These are phyloP conservation scores for Phaseolus coccineus DNA, from an alignment of 331 rosid species.

Conservation along the genomic window DNA sequence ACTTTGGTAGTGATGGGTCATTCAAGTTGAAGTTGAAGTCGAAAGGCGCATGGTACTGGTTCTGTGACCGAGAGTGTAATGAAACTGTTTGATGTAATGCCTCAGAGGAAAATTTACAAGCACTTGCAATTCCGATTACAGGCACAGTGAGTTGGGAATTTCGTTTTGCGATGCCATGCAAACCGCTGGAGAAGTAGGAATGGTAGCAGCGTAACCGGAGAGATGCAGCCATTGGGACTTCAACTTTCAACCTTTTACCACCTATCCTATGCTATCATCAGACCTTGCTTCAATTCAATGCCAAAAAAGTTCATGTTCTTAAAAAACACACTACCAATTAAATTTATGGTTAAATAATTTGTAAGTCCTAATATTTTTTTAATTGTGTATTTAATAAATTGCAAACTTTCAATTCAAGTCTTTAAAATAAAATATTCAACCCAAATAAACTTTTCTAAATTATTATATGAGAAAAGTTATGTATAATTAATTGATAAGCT, in stretches of 20 bases:
- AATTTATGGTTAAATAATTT: too few relatives aligned
- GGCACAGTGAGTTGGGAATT: slow-evolving; percentile 39
- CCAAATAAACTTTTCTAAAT: too few relatives aligned
- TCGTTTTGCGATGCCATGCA: slow-evolving; percentile 24
- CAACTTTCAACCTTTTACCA: neutral
- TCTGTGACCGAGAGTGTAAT: slow-evolving; percentile 40
- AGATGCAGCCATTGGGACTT: slow-evolving; percentile 51
- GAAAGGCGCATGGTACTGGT: slow-evolving; percentile 20
- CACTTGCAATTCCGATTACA: neutral
- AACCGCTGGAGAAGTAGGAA: slow-evolving; percentile 31
- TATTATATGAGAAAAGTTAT: too few relatives aligned
- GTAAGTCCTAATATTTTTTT: too few relatives aligned
- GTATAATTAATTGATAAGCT: too few relatives aligned
- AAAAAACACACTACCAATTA: too few relatives aligned
- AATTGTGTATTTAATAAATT: too few relatives aligned
- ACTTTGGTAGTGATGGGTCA: slow-evolving; percentile 48
- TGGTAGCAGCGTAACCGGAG: neutral
- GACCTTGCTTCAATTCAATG: too few relatives aligned
- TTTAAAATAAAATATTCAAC: too few relatives aligned
- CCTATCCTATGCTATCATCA: neutral
- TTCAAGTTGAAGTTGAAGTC: slow-evolving; percentile 32
- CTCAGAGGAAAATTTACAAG: slow-evolving; percentile 44
- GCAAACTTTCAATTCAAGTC: too few relatives aligned
- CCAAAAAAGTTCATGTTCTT: too few relatives aligned
- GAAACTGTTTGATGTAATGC: slow-evolving; percentile 69